Base-by-base conservation (phyloP, 2,329 filamentous ascomycete species). In the Xylariaceae sp. region DNA sequence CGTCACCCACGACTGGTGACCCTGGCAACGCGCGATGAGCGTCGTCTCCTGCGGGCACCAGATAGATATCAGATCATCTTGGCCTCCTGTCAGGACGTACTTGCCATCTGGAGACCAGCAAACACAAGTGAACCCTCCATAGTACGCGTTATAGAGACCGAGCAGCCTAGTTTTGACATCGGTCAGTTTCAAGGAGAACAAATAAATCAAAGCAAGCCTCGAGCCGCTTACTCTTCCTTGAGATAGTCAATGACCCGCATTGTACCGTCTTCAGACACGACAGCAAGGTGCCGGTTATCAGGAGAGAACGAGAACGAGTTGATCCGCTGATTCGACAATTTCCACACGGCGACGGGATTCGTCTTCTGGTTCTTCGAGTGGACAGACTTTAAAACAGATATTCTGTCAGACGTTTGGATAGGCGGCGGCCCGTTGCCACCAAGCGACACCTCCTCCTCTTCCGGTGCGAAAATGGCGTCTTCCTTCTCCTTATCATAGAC, bases 61-160 rank as follows among this genome's bases (percentile, higher is more conserved):
- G 51, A 98, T 96, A 1, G 88, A 94, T 9, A 98, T 85, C 8
- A 97, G 70, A 59, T 98, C 92, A 60, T 98, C 92, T 63, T 97
- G 90, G 4, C 92, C 89, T 36, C 92, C 92, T 0, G 92, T 96
- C 13, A 98, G 71, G 36, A 98, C 81, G 61, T 97, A 98, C 59
- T 94, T 90, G 36, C 88, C 89, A 57, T 98, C 92, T 8, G 92
- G 92, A 5, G 90, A 96, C 92, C 92, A 98, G 65, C 88, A 94
- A 2, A 96, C 88, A 57, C 88, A 95, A 31, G 85, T 85, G 45
- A 98, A 73, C 3, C 88, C 90, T 32, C 92, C 92, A 55, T 96
- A 98, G 66, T 96, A 98, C 38, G 87, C 87, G 53, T 83, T 80
- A 62, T 87, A 96, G 31, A 95, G 70, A 55, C 90, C 87, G 9